A percentile compares a stretch with the other conserved stretches of the same genome.
Conservation (phyloP, 2,329 filamentous ascomycete species). For the Byssochlamys sp. region DNA sequence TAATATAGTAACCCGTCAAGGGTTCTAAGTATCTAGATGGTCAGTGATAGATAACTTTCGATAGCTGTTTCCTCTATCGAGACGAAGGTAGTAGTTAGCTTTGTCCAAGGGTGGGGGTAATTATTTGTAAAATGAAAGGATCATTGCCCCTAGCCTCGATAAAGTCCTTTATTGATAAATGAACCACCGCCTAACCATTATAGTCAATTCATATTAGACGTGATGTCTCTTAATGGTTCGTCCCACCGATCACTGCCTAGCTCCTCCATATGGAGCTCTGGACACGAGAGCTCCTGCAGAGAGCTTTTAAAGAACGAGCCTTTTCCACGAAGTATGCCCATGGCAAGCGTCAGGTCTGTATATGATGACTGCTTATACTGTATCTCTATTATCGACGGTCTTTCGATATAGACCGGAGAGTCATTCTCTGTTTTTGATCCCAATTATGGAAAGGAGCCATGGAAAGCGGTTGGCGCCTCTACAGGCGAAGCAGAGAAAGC, state of each 20-base stretch:
- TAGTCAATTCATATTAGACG: neutral
- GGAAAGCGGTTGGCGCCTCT: neutral
- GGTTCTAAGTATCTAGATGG: neutral
- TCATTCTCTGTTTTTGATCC: neutral
- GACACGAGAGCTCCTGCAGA: neutral
- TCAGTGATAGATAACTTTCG: neutral
- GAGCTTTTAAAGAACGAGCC: neutral
- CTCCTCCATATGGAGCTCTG: neutral
- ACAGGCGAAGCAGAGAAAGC: neutral
- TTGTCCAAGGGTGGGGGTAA: neutral
- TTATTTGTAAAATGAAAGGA: neutral
- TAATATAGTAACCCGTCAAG: neutral
- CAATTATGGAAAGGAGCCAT: neutral
- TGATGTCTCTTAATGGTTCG: neutral
- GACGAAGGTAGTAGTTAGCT: neutral
- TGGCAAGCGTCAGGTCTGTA: neutral
- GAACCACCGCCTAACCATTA: neutral
- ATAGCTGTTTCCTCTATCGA: neutral
- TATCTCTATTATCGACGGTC: neutral
- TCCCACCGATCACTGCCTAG: neutral
- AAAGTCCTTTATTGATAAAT: neutral
- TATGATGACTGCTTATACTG: neutral
- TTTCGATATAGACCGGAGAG: neutral
- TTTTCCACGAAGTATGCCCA: neutral
- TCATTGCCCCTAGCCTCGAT: neutral